Evolutionary conservation across 305 asterid genomes (phyloP), one percentile per base, ranked within the genome.

Genomic region (Euphrasia arctica): DNA sequence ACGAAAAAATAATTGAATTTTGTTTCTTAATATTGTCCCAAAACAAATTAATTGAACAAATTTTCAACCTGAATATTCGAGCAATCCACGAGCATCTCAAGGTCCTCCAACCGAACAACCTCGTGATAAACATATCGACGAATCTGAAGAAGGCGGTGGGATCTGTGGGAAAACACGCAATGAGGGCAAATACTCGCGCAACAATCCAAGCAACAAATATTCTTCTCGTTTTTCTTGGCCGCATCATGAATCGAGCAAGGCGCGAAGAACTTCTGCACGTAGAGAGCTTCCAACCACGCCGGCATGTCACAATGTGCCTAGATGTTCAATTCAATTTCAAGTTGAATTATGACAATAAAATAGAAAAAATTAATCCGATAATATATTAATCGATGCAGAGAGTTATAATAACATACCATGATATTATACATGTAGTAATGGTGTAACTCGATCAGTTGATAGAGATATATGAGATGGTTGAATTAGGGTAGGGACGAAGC

Each of bases 111-210:
- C 49, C 97, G 77, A 42, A 92, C 95, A 27, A 92, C 98, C 70
- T 92, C 93, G 34, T 92, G 97, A 66, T 92, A 92, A 1, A 92
- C 98, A 28, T 92, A 92, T 4, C 97, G 88, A 1, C 98, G 95
- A 75, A 91, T 88, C 80, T 91, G 98, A 67, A 91, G 85, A 52
- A 91, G 95, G 34, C 97, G 62, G 14, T 91, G 98, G 39, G 82
- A 66, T 5, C 95, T 81, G 67, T 91, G 98, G 36, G 95, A 80
- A 70, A 82, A 74, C 0, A 89, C 95, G 4, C 98, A 91, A 6
- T 91, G 98, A 0, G 98, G 98, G 71, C 98, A 91, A 68, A 91
- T 89, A 73, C 98, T 91, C 0, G 52, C 83, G 75, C 97, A 91
- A 70, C 98, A 91, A 77, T 91, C 98, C 78, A 91, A 82, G 25